phyloP scores from a whole-genome alignment of 164 flowering plant genomes.

The Hamamelis virginiana region DNA sequence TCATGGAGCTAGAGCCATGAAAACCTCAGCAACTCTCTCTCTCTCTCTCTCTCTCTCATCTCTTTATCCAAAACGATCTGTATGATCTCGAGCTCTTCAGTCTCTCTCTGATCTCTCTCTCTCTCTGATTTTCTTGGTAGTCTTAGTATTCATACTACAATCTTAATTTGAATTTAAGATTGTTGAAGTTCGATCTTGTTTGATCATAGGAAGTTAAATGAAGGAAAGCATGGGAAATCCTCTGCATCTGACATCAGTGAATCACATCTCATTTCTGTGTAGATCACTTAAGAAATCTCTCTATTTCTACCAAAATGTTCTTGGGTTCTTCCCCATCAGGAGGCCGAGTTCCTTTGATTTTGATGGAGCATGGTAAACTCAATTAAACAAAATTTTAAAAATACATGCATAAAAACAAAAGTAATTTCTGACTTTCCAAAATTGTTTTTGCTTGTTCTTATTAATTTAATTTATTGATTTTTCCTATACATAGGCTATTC shows the following conservation, averaged over 20 bases:
- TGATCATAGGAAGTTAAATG: neutral
- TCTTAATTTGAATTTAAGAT: too few species aligned
- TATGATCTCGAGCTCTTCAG: too few species aligned
- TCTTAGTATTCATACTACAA: too few species aligned
- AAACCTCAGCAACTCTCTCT: neutral
- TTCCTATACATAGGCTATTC: conserved; percentile 35
- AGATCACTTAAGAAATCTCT: conserved; percentile 43
- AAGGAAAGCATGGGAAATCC: conserved; percentile 18
- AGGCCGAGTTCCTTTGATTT: conserved; percentile 55
- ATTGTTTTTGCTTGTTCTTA: neutral
- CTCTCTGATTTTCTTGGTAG: too few species aligned
- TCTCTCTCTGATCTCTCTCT: too few species aligned
- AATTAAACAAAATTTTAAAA: neutral
- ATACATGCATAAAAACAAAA: too few species aligned
- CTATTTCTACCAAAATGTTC: conserved; percentile 42
- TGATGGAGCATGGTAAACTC: conserved; percentile 51
- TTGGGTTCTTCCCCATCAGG: conserved; percentile 54
- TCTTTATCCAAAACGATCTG: too few species aligned
- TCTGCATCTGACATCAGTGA: conserved; percentile 41
- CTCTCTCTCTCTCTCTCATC: conserved; percentile 1
- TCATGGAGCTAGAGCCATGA: neutral
- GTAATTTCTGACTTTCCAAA: neutral
- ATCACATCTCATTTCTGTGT: conserved; percentile 45
- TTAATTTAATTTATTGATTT: neutral
- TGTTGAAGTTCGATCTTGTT: too few species aligned